These are phyloP conservation scores for Zarea fungicola DNA, from an alignment of 2,329 filamentous ascomycete species.

Conservation along the genomic window DNA sequence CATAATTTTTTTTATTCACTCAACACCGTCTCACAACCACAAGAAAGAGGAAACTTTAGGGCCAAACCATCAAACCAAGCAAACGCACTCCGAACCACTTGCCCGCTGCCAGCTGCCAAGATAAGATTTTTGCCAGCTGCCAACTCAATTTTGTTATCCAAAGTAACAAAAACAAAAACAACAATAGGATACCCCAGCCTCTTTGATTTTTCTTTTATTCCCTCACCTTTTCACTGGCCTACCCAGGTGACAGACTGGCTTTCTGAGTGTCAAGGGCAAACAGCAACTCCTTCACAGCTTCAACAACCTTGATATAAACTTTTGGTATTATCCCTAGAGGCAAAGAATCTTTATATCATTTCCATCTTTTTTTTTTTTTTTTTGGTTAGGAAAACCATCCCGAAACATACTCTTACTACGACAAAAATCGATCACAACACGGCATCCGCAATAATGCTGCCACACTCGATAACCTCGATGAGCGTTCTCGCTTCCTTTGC, in stretches of 20 bases:
- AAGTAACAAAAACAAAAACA: slow-evolving; percentile 3
- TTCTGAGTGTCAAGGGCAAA: too few species aligned
- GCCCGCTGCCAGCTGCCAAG: slow-evolving; percentile 3
- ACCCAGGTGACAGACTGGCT: too few species aligned
- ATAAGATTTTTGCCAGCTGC: background rate
- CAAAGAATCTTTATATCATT: background rate
- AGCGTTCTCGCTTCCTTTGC: slow-evolving; percentile 22
- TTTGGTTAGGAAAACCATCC: too few species aligned
- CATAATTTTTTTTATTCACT: background rate
- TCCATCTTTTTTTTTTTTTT: background rate
- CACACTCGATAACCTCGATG: slow-evolving; percentile 18
- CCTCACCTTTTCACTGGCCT: background rate
- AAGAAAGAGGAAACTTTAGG: background rate
- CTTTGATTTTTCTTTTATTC: background rate
- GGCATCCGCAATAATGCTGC: background rate
- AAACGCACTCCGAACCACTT: background rate
- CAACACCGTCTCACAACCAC: background rate
- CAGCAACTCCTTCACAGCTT: too few species aligned
- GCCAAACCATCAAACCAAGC: background rate
- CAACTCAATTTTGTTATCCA: too few species aligned
- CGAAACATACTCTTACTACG: too few species aligned
- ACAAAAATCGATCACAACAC: too few species aligned
- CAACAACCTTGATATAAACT: too few species aligned
- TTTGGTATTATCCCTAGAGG: too few species aligned
- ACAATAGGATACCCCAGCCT: background rate